phyloP scores from a whole-genome alignment of 2,329 filamentous ascomycete genomes.

The Beauveria caledonica region DNA sequence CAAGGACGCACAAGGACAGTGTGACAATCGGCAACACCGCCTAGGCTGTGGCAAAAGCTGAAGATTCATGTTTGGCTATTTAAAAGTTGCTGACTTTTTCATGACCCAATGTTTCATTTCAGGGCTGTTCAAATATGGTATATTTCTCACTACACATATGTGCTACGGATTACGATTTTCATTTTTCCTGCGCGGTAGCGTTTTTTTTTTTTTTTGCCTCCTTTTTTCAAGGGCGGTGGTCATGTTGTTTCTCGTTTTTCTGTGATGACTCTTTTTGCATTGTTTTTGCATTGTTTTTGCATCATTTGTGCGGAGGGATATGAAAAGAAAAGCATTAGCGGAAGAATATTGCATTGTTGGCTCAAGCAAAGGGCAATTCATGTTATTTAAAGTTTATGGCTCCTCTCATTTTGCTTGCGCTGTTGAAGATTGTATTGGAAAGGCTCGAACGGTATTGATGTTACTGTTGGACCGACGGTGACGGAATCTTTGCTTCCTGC shows the following conservation, averaged over 20 bases:
- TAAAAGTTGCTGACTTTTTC: background rate
- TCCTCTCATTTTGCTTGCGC: too few species aligned
- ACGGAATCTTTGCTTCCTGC: too few species aligned
- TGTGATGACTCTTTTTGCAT: background rate
- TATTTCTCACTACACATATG: background rate
- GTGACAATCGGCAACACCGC: background rate
- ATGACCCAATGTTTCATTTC: background rate
- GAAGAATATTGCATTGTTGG: background rate
- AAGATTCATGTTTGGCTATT: background rate
- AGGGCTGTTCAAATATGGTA: background rate
- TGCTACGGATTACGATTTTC: background rate
- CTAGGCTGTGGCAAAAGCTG: background rate
- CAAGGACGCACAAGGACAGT: background rate
- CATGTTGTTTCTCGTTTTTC: background rate
- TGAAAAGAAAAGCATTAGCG: background rate
- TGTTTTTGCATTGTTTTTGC: background rate
- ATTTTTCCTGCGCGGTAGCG: background rate
- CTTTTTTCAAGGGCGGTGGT: background rate
- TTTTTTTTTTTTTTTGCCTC: background rate
- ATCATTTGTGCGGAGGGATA: background rate
- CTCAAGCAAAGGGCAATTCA: background rate
- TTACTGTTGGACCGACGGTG: constrained; percentile 12
- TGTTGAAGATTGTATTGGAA: too few species aligned
- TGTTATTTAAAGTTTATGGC: background rate
- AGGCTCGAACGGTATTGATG: too few species aligned